Evolutionary conservation across 2,329 filamentous ascomycete species (phyloP).

Genomic region (Fusarium sp.): DNA sequence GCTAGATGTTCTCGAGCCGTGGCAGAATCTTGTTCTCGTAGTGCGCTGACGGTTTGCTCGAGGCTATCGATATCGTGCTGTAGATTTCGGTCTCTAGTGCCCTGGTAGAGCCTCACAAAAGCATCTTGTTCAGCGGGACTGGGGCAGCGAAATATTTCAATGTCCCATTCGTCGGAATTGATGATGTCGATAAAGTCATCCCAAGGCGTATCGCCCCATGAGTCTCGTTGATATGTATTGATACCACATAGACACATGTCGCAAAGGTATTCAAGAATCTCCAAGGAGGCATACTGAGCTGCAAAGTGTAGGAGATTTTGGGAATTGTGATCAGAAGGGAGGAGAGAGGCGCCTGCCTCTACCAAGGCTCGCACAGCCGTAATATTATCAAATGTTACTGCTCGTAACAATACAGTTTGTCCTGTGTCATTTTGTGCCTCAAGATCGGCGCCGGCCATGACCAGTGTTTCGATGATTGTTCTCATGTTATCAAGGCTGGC

Average conservation of each 20-base stretch:
- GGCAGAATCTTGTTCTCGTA: not conserved
- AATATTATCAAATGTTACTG: rapidly evolving
- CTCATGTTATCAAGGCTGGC: rapidly evolving
- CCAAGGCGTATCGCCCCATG: not conserved
- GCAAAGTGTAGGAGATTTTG: not conserved
- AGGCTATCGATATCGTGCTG: constrained; percentile 5
- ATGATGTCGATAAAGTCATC: not conserved
- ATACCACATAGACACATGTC: not conserved
- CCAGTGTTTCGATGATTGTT: not conserved
- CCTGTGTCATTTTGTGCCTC: rapidly evolving
- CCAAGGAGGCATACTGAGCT: rapidly evolving
- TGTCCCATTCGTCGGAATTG: rapidly evolving
- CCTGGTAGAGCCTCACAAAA: constrained; percentile 27
- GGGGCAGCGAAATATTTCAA: rapidly evolving
- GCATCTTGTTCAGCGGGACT: not conserved
- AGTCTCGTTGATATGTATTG: not conserved
- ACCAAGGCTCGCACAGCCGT: not conserved
- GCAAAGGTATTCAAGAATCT: not conserved
- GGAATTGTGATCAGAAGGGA: rapidly evolving
- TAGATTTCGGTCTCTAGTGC: constrained; percentile 25
- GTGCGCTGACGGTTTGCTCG: not conserved
- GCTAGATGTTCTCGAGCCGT: not conserved
- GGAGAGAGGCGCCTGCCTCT: not conserved
- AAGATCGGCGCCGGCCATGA: constrained; percentile 1
- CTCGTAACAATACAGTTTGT: rapidly evolving